Evolutionary conservation across 75 land plant species (phyloP), one percentile per base, ranked within the genome.

Genomic region (Pseudotsuga menziesii): DNA sequence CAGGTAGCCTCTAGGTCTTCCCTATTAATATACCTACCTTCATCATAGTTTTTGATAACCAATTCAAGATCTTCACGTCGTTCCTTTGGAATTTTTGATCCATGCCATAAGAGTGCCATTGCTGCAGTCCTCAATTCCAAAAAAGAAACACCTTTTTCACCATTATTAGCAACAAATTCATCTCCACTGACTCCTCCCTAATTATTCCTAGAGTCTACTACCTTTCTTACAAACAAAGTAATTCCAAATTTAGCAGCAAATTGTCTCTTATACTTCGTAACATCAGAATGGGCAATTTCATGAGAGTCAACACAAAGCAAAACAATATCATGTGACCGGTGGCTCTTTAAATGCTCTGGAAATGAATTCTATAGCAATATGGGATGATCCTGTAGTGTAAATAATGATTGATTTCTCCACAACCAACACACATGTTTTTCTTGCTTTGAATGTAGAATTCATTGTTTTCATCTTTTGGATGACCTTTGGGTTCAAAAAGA

Each of bases 281-380:
- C 99, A 84, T 95, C 95, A 82, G 87, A 78, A 91, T 97, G 99
- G 58, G 99, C 97, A 83, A 86, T 73, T 84, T 97, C 99, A 86
- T 97, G 99, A 69, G 98, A 97, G 58, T 97, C 98, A 72, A 97
- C 98, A 88, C 99, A 97, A 29, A 97, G 87, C 14, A 97, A 88
- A 75, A 97, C 99, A 78, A 97, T 97, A 82, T 97, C 99, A 88
- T 97, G 99, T 58, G n/a, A n/a, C n/a, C n/a, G n/a, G n/a, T n/a
- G n/a, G n/a, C n/a, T n/a, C n/a, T n/a, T n/a, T n/a, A n/a, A 79
- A 78, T 97, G 94, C 87, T 97, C 98, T 17, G 99, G 99, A 97
- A 97, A 69, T 97, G 93, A 70, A 92, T 81, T 76, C 99, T 86
- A 80, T 97, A 97, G 82, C 99, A 97, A 61, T 98, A 97, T 17